Conservation (phyloP, 805 yeast species). For the Wickerhamomyces chambardii region DNA sequence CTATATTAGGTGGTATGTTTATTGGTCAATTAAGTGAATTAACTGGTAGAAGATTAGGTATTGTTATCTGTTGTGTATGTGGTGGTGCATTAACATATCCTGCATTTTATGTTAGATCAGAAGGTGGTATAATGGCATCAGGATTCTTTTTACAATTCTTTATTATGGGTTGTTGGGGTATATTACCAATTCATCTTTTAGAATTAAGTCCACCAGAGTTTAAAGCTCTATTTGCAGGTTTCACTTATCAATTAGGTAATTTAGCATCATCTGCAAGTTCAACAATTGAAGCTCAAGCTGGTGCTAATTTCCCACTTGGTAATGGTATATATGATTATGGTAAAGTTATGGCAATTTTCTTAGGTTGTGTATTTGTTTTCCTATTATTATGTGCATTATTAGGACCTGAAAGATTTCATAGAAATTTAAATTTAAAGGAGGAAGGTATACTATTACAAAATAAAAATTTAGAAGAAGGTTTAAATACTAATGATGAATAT, state of each 20-base stretch:
- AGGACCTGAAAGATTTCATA: conserved; percentile 49
- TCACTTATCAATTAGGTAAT: conserved; percentile 61
- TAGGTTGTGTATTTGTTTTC: conserved; percentile 55
- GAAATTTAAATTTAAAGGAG: conserved; percentile 21
- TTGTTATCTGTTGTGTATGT: conserved; percentile 37
- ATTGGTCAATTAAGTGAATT: conserved; percentile 50
- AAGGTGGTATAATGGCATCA: conserved; percentile 41
- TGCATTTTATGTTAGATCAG: conserved; percentile 31
- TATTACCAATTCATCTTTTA: conserved; percentile 54
- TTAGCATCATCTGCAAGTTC: conserved; percentile 59
- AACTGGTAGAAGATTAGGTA: conserved; percentile 52
- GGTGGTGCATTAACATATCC: conserved; percentile 61
- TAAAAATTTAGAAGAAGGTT: neutral
- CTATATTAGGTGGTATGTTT: conserved; percentile 53
- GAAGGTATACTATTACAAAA: conserved; percentile 1
- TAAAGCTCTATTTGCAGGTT: conserved; percentile 52
- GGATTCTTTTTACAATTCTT: conserved; percentile 59
- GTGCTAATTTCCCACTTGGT: conserved; percentile 5
- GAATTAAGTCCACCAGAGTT: conserved; percentile 64
- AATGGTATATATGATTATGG: conserved; percentile 47
- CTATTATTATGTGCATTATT: conserved; percentile 35
- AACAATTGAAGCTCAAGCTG: conserved; percentile 49
- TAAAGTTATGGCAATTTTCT: conserved; percentile 62
- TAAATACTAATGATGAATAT: too few relatives aligned
- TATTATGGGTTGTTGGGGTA: conserved; percentile 73